These are phyloP conservation scores for Eucalyptus tenuipes DNA, from an alignment of 345 rosid species.

Conservation along the genomic window DNA sequence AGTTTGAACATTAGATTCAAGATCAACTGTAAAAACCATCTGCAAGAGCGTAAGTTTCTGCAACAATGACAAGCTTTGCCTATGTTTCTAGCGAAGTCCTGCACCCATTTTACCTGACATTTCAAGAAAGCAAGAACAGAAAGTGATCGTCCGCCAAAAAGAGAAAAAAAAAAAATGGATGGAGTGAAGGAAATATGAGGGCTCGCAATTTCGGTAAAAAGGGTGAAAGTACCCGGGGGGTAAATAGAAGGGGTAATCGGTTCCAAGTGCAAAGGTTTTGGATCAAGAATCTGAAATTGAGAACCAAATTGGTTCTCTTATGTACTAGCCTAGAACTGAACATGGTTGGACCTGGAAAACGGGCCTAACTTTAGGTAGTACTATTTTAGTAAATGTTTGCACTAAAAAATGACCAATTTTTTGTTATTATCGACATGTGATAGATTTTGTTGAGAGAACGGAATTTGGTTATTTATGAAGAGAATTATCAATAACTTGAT, in stretches of 20 bases:
- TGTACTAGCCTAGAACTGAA: neutral
- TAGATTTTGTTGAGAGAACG: neutral
- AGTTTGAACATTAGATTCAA: neutral
- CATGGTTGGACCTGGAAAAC: neutral
- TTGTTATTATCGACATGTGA: too few species aligned
- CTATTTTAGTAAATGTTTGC: neutral
- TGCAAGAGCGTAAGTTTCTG: neutral
- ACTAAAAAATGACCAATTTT: neutral
- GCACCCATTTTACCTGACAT: neutral
- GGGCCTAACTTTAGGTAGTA: neutral
- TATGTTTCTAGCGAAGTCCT: neutral
- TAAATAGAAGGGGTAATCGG: neutral
- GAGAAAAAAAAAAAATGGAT: too few species aligned
- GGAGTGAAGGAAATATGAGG: neutral
- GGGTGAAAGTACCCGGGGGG: neutral
- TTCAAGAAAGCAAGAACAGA: neutral
- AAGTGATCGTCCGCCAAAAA: neutral
- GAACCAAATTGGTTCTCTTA: neutral
- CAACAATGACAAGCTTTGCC: neutral
- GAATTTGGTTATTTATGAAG: rapidly evolving
- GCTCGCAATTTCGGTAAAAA: neutral
- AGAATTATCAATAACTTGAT: neutral
- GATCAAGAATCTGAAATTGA: rapidly evolving
- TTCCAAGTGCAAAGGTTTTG: rapidly evolving
- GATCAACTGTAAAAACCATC: neutral